Evolutionary conservation across 2,329 filamentous ascomycete genomes (phyloP), one percentile per base, ranked within the genome.

Genomic region (Neonectria magnoliae): DNA sequence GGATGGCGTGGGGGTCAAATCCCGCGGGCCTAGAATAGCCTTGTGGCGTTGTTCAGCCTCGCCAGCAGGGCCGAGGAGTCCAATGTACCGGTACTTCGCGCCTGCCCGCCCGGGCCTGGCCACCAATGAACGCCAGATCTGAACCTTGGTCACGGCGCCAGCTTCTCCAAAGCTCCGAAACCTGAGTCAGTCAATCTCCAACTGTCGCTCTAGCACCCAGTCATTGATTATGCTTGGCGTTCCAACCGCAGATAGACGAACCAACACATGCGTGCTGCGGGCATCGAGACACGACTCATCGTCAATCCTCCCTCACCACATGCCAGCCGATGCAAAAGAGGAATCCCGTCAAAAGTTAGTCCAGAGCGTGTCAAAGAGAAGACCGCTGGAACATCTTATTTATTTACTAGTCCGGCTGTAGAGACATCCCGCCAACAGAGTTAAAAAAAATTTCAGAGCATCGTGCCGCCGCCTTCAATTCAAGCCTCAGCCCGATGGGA

Each of bases 321-420:
- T 18, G 9, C 16, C 7, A 18, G 14, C 9, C 41, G 14, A n/a
- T 27, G 33, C 22, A 16, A 14, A 51, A 11, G 10, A 13, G 2
- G 25, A 4, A 33, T 33, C n/a, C 11, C 10, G 33, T 33, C 18
- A 50, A 38, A 44, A 41, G 29, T 44, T 42, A 48, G 18, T 33
- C 45, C 48, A 22, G 55, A 56, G 16, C 44, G 22, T 50, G 56
- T 60, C 44, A 31, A 65, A 48, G 41, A 54, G 41, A 54, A 51
- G 36, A 66, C 33, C 53, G 58, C 61, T 68, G 51, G 66, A 65
- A 54, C 62, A 63, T 72, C 42, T 60, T 64, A 62, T 62, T 62
- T 71, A 67, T 70, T 67, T 71, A 71, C 68, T 68, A 66, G 60
- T 69, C 67, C 62, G 64, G 57, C 67, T 71, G 68, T 67, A 63